Percentiles rank a stretch among this genome's conserved stretches.
These are phyloP conservation scores for Apophysomyces sp. DNA, from an alignment of 371 early-diverging fungal genomes.

Conservation along the genomic window DNA sequence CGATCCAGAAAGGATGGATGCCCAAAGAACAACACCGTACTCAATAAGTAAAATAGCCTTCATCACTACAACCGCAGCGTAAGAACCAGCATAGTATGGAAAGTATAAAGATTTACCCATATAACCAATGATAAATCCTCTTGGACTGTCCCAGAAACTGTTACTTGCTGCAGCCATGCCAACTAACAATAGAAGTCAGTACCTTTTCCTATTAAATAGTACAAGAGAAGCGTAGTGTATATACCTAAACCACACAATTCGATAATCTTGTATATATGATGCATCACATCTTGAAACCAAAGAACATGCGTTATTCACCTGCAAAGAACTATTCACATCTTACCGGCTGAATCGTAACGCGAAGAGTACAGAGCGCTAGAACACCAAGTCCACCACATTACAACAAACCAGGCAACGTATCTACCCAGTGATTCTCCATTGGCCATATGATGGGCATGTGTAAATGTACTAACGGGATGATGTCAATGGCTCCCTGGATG, in stretches of 20 bases:
- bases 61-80: conserved; percentile 24
- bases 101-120: conserved; percentile 26
- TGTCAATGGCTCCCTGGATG: not conserved
- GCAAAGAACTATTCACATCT: no score
- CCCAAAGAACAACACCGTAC: conserved; percentile 31
- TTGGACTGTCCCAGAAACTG: conserved; percentile 25
- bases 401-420: conserved; percentile 58
- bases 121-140: conserved; percentile 47
- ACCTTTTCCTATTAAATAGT: no score
- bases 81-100: not conserved
- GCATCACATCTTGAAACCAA: conserved; percentile 51
- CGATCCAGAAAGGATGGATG: conserved; percentile 21
- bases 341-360: conserved; percentile 40
- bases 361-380: conserved; percentile 55
- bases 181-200: conserved; percentile 11
- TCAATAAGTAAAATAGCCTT: conserved; percentile 40
- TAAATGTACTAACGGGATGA: conserved; percentile 36
- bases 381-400: conserved; percentile 66
- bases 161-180: conserved; percentile 47
- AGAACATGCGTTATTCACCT: no score
- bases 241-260: conserved; percentile 44
- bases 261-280: conserved; percentile 47
- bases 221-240: no score
- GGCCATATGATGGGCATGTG: conserved; percentile 50
- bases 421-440: conserved; percentile 26